Conservation (phyloP, 2,329 filamentous ascomycete genomes). For the Leptographium wingfieldii region DNA sequence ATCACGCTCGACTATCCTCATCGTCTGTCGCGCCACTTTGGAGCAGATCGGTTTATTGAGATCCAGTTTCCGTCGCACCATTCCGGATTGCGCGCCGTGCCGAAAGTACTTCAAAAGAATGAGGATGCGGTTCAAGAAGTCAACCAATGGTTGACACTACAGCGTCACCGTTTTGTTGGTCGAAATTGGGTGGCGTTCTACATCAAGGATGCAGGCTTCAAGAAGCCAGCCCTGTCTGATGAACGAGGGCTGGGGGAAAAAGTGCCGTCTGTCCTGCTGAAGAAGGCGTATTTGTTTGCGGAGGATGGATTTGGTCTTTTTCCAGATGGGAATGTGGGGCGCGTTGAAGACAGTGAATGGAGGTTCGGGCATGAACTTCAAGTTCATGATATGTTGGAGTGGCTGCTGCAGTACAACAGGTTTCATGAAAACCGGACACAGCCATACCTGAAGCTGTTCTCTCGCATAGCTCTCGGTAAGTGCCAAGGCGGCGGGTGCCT, state of each 20-base stretch:
- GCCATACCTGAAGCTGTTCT: constrained; percentile 42
- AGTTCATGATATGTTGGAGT: constrained; percentile 32
- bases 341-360: not conserved
- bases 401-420: constrained; percentile 30
- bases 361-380: not conserved
- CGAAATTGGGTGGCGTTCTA: constrained; percentile 15
- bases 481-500: not conserved
- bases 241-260: constrained; percentile 20
- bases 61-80: constrained; percentile 34
- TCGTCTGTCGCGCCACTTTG: constrained; percentile 42
- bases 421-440: constrained; percentile 31
- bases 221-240: not conserved
- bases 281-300: constrained; percentile 42
- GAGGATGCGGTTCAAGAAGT: constrained; percentile 20
- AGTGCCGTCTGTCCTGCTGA: constrained; percentile 20
- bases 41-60: constrained; percentile 46
- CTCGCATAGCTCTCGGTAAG: constrained; percentile 41
- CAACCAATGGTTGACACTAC: constrained; percentile 27
- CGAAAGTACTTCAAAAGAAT: constrained; percentile 19
- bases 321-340: constrained; percentile 12
- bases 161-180: constrained; percentile 30
- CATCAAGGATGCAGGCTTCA: constrained; percentile 11
- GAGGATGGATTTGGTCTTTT: constrained; percentile 29
- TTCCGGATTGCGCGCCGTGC: constrained; percentile 14
- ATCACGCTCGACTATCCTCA: constrained; percentile 35